Percentiles rank a stretch among this genome's conserved stretches.
Conservation (phyloP, 1,139 yeast species). For the Yamadazyma atlantica region DNA sequence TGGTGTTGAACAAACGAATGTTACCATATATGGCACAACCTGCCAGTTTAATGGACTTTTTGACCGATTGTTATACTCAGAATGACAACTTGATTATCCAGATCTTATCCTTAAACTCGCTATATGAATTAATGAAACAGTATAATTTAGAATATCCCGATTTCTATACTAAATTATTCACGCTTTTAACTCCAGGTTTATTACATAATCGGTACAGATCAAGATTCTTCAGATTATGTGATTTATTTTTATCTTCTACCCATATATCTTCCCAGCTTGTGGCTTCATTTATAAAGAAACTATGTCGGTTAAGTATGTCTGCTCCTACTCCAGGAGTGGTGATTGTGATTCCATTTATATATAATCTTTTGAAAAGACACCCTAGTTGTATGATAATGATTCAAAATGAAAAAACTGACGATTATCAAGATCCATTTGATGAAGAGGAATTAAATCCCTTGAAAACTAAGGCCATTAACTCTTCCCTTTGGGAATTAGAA, state of each 20-base stretch:
- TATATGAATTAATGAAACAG: conserved; percentile 79
- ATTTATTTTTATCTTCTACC: conserved; percentile 80
- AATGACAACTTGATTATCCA: conserved; percentile 69
- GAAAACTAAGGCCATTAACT: conserved; percentile 72
- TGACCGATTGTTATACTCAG: conserved; percentile 77
- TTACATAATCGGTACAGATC: conserved; percentile 80
- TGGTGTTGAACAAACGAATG: conserved; percentile 76
- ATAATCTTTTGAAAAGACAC: conserved; percentile 84
- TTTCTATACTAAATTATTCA: conserved; percentile 79
- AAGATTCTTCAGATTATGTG: conserved; percentile 84
- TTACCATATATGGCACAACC: conserved; percentile 83
- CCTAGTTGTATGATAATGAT: conserved; percentile 92
- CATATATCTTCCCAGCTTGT: conserved; percentile 82
- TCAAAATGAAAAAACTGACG: conserved; percentile 45
- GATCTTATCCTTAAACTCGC: conserved; percentile 80
- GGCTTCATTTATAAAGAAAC: conserved; percentile 84
- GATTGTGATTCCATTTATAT: conserved; percentile 83
- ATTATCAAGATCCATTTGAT: conserved; percentile 67
- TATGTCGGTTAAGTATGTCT: conserved; percentile 72
- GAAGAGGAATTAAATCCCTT: conserved; percentile 68
- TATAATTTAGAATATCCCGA: conserved; percentile 91
- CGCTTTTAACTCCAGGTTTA: conserved; percentile 71
- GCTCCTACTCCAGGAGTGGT: conserved; percentile 92
- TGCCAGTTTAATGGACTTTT: conserved; percentile 84
- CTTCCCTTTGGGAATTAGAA: conserved; percentile 91